Percentiles rank a stretch among this genome's conserved stretches.
phyloP scores from a whole-genome alignment of 352 stramenopile genomes.

The Globisporangium splendens region DNA sequence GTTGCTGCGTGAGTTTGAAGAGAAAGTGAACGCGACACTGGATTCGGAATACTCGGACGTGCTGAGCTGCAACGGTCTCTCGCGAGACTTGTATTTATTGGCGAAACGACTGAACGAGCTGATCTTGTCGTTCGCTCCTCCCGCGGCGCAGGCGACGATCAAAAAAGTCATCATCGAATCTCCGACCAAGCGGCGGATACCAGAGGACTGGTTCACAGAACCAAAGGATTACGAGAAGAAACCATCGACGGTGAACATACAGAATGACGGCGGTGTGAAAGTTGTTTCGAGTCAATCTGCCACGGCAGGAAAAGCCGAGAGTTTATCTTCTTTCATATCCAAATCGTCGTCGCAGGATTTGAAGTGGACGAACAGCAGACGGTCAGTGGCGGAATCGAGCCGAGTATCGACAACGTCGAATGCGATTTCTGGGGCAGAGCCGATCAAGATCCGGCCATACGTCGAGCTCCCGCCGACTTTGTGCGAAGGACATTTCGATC shows the following conservation, averaged over 20 bases:
- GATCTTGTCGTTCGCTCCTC: constrained; percentile 56
- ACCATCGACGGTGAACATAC: constrained; percentile 2
- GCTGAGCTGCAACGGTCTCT: constrained; percentile 61
- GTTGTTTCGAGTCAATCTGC: constrained; percentile 12
- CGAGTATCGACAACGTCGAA: constrained; percentile 22
- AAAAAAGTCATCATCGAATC: constrained; percentile 75
- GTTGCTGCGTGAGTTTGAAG: constrained; percentile 38
- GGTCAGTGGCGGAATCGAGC: constrained; percentile 38
- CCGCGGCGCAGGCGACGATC: constrained; percentile 61
- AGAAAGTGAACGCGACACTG: constrained; percentile 22
- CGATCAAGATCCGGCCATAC: constrained; percentile 55
- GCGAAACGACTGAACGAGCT: constrained; percentile 50
- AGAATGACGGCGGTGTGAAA: too few relatives aligned
- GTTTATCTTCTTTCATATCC: constrained; percentile 15
- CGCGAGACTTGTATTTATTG: constrained; percentile 59
- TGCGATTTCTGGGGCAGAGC: constrained; percentile 25
- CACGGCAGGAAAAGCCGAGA: constrained; percentile 23
- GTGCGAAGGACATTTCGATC: constrained; percentile 67
- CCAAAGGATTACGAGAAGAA: constrained; percentile 27
- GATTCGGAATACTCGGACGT: constrained; percentile 40
- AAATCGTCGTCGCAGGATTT: constrained; percentile 36
- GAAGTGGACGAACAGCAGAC: constrained; percentile 26
- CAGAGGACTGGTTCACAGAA: constrained; percentile 75
- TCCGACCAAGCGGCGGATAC: constrained; percentile 62
- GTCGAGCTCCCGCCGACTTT: constrained; percentile 39